Evolutionary conservation across 108 stramenopile genomes (phyloP).

Genomic region (Cylindrotheca fusiformis): DNA sequence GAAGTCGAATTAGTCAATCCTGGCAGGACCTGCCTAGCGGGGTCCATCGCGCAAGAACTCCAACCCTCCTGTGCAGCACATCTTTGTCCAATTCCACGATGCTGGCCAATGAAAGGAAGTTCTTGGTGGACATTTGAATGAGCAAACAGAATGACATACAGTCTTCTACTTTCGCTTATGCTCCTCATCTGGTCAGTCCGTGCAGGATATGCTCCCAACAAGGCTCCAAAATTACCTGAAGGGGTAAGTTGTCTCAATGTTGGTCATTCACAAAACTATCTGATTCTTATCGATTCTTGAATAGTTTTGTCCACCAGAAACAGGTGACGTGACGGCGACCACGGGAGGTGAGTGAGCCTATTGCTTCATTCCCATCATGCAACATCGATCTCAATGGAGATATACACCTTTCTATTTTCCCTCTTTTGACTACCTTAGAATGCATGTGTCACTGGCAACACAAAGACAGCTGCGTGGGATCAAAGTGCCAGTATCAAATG

Average conservation of each 20-base stretch:
- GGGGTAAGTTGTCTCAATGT: slow-evolving; percentile 15
- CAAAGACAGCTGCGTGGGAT: slow-evolving; percentile 71
- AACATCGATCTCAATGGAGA: neutral
- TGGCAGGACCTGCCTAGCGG: no score
- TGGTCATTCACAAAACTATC: no score
- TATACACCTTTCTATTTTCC: neutral
- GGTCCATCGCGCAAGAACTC: no score
- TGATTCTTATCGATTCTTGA: neutral
- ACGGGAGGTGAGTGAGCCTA: slow-evolving; percentile 58
- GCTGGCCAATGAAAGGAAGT: no score
- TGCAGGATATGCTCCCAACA: slow-evolving; percentile 16
- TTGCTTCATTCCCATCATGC: neutral
- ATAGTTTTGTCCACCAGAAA: slow-evolving; percentile 67
- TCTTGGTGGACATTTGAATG: no score
- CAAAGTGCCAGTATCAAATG: slow-evolving; percentile 67
- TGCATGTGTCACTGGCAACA: slow-evolving; percentile 90
- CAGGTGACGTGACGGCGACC: slow-evolving; percentile 69
- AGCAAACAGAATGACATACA: no score
- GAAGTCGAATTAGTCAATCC: no score
- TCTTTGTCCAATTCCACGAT: no score
- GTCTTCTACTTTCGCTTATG: no score
- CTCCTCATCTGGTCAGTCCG: no score
- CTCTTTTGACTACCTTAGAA: slow-evolving; percentile 37
- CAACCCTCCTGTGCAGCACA: no score
- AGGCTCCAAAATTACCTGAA: slow-evolving; percentile 10